Percentiles rank a stretch among this genome's conserved stretches.
Conservation (phyloP, 441 rosid genomes). For the Viola pubescens region DNA sequence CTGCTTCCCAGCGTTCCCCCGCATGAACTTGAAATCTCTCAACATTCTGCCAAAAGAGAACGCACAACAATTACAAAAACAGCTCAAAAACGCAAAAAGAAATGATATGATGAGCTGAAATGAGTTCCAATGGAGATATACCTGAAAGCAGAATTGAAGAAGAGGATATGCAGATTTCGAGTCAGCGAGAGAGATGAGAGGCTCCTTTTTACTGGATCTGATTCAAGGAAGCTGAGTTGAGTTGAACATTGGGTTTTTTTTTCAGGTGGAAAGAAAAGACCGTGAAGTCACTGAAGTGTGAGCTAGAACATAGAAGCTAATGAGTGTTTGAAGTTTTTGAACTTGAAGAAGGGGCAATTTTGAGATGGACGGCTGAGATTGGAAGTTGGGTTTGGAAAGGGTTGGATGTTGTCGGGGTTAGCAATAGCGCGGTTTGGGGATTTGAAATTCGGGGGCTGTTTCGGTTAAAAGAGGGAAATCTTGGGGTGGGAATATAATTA, state of each 20-base stretch:
- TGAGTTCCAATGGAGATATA: conserved; percentile 3
- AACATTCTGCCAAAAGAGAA: conserved; percentile 36
- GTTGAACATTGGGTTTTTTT: not conserved
- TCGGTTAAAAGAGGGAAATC: conserved; percentile 16
- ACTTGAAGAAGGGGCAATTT: conserved; percentile 5
- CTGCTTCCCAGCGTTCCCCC: conserved; percentile 46
- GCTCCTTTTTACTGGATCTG: not conserved
- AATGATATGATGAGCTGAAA: conserved; percentile 1
- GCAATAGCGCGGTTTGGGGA: conserved; percentile 34
- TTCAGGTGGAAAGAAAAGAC: not conserved
- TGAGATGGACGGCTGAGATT: conserved; percentile 53
- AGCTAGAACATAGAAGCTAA: not conserved
- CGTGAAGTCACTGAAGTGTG: not conserved
- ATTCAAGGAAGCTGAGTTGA: not conserved
- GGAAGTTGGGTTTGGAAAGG: conserved; percentile 30
- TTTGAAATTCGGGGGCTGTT: conserved; percentile 57
- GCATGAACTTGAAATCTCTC: conserved; percentile 57
- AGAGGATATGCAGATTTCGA: conserved; percentile 33
- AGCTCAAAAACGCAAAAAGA: not conserved
- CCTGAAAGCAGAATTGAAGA: conserved; percentile 49
- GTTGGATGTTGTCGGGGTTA: conserved; percentile 11
- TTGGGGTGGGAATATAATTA: not conserved
- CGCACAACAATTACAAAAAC: not conserved
- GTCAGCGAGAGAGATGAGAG: conserved; percentile 4
- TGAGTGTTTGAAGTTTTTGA: not conserved